phyloP scores from a whole-genome alignment of 306 rosid genomes.

The Quercus parvula region DNA sequence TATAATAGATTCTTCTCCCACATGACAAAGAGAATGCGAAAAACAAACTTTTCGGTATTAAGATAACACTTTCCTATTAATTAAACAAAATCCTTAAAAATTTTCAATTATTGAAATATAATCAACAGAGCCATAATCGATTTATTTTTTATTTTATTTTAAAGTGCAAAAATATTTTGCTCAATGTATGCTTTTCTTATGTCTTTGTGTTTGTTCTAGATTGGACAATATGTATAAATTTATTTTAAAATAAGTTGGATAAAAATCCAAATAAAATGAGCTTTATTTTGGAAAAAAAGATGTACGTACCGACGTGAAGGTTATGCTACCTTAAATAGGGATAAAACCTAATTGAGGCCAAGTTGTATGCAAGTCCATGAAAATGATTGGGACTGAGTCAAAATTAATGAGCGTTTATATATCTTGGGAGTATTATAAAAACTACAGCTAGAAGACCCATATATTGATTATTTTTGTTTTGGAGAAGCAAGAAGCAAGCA shows the following conservation, averaged over 20 bases:
- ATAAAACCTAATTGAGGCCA: neutral
- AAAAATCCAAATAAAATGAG: too few relatives aligned
- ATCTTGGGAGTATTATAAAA: neutral
- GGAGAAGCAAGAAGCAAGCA: constrained; percentile 16
- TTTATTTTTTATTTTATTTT: too few relatives aligned
- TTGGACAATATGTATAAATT: neutral
- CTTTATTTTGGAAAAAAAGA: too few relatives aligned
- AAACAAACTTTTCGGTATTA: too few relatives aligned
- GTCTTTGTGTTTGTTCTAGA: neutral
- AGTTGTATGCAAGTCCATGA: neutral
- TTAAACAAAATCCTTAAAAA: neutral
- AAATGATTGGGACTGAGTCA: neutral
- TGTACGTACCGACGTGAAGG: too few relatives aligned
- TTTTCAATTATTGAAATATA: neutral
- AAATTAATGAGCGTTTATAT: neutral
- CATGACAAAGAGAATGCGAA: too few relatives aligned
- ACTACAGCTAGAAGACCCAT: neutral
- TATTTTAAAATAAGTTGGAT: too few relatives aligned
- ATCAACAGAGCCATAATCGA: neutral
- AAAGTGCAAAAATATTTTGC: neutral
- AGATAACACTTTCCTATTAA: neutral
- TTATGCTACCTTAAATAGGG: too few relatives aligned
- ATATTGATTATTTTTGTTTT: constrained; percentile 22
- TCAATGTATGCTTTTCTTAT: neutral
- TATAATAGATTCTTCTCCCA: too few relatives aligned